Evolutionary conservation across 345 rosid species (phyloP).

Genomic region (Hibiscus tridactylites): DNA sequence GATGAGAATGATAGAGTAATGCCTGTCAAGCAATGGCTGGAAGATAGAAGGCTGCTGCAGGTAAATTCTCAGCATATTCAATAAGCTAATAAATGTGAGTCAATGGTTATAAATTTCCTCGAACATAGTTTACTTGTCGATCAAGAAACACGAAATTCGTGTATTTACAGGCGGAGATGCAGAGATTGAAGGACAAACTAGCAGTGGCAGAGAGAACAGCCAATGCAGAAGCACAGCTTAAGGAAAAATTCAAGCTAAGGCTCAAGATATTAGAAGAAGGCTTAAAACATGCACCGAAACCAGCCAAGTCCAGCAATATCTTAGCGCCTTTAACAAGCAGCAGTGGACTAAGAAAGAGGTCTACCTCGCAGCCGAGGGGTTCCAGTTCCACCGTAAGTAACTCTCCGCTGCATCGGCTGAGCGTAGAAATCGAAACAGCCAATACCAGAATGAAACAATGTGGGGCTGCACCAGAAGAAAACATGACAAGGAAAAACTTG

Average conservation of each 20-base stretch:
- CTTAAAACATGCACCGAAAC: conserved; percentile 35
- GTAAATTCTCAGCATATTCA: conserved; percentile 22
- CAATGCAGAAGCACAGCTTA: conserved; percentile 81
- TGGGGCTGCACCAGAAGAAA: conserved; percentile 25
- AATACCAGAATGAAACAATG: conserved; percentile 13
- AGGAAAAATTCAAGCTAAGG: conserved; percentile 80
- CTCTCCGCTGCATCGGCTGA: conserved; percentile 38
- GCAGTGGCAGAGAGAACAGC: conserved; percentile 75
- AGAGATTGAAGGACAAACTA: conserved; percentile 68
- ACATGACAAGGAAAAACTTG: conserved; percentile 26
- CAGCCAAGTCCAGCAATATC: conserved; percentile 50
- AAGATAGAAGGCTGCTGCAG: conserved; percentile 82
- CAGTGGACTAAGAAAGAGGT: conserved; percentile 57
- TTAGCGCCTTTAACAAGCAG: conserved; percentile 60
- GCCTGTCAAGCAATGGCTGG: conserved; percentile 89
- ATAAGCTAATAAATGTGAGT: too few relatives aligned
- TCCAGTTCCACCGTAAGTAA: conserved; percentile 37
- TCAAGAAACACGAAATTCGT: background rate
- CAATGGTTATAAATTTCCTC: too few relatives aligned
- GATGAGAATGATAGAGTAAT: conserved; percentile 87
- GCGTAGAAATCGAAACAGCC: conserved; percentile 17
- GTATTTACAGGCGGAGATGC: conserved; percentile 71
- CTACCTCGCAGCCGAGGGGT: conserved; percentile 59
- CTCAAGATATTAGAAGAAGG: conserved; percentile 75
- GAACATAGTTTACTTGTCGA: background rate